Evolutionary conservation across 139 green algal genomes (phyloP).

Genomic region (Volvox africanus): DNA sequence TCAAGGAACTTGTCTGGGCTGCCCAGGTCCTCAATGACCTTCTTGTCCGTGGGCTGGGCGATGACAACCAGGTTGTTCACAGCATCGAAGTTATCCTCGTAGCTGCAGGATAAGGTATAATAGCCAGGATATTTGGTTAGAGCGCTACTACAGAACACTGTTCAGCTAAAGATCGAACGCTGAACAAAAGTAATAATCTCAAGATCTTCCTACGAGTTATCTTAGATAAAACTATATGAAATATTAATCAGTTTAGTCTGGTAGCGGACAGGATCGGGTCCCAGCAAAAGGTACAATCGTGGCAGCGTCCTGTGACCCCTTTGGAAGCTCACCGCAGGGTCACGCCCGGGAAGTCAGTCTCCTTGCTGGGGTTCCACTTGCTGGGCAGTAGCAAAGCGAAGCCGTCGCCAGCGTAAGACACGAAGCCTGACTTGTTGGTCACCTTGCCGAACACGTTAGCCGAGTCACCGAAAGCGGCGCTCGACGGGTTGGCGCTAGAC

Average conservation of each 20-base stretch:
- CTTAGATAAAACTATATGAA: too few relatives aligned
- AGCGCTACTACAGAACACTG: too few relatives aligned
- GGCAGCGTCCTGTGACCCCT: too few relatives aligned
- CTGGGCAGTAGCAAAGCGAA: slow-evolving; percentile 93
- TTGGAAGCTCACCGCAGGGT: slow-evolving; percentile 71
- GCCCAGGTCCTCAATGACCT: slow-evolving; percentile 88
- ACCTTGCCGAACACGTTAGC: slow-evolving; percentile 92
- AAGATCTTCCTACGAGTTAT: too few relatives aligned
- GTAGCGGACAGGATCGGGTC: too few relatives aligned
- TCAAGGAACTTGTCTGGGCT: slow-evolving; percentile 92
- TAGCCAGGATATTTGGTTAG: too few relatives aligned
- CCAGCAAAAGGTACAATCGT: too few relatives aligned
- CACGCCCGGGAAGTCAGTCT: slow-evolving; percentile 86
- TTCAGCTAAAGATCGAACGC: not conserved
- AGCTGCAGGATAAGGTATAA: slow-evolving; percentile 66
- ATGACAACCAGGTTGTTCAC: slow-evolving; percentile 93
- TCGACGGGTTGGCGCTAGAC: slow-evolving; percentile 57
- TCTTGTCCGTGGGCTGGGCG: slow-evolving; percentile 79
- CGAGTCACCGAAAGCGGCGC: slow-evolving; percentile 90
- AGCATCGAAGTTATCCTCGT: slow-evolving; percentile 97
- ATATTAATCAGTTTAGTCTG: too few relatives aligned
- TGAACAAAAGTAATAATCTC: not conserved
- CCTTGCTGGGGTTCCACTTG: slow-evolving; percentile 97
- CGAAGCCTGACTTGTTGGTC: slow-evolving; percentile 92
- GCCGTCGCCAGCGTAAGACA: slow-evolving; percentile 93